A percentile compares a stretch with the other conserved stretches of the same genome.
These are phyloP conservation scores for Meyerozyma elateridarum DNA, from an alignment of 1,139 yeast species.

Conservation along the genomic window DNA sequence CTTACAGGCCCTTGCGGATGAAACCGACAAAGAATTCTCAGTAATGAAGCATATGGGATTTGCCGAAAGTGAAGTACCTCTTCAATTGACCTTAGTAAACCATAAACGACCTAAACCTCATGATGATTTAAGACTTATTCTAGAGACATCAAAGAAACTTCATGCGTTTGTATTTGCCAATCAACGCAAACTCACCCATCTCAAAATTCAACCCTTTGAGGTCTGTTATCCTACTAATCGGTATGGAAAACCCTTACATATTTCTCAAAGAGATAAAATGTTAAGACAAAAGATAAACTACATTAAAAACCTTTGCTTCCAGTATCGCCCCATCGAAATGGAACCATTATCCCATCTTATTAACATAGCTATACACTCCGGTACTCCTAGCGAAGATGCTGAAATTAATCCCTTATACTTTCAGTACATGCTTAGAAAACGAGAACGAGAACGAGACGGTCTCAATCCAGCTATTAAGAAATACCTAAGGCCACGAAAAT, in stretches of 20 bases:
- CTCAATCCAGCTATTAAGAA: conserved; percentile 16
- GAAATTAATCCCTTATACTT: conserved; percentile 27
- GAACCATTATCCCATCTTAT: conserved; percentile 16
- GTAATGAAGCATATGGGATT: conserved; percentile 12
- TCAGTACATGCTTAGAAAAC: conserved; percentile 24
- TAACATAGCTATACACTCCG: conserved; percentile 13
- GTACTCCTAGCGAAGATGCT: conserved; percentile 4
- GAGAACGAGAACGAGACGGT: conserved; percentile 11
- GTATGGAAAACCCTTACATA: conserved; percentile 30
- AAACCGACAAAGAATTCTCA: conserved; percentile 11
- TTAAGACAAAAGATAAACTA: conserved; percentile 22
- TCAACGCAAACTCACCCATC: conserved; percentile 17
- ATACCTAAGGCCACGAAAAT: conserved; percentile 21
- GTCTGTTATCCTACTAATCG: conserved; percentile 30
- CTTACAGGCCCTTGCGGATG: conserved; percentile 11
- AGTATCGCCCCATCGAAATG: conserved; percentile 21
- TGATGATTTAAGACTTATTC: conserved; percentile 4
- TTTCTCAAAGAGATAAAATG: conserved; percentile 22
- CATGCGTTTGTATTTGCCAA: conserved; percentile 20
- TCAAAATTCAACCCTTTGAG: conserved; percentile 28
- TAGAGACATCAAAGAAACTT: conserved; percentile 14
- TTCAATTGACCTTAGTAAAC: neutral
- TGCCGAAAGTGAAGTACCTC: neutral
- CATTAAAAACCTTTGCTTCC: conserved; percentile 18
- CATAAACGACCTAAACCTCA: neutral